Evolutionary conservation across 441 rosid species (phyloP).

Genomic region (Brassica hybrid): DNA sequence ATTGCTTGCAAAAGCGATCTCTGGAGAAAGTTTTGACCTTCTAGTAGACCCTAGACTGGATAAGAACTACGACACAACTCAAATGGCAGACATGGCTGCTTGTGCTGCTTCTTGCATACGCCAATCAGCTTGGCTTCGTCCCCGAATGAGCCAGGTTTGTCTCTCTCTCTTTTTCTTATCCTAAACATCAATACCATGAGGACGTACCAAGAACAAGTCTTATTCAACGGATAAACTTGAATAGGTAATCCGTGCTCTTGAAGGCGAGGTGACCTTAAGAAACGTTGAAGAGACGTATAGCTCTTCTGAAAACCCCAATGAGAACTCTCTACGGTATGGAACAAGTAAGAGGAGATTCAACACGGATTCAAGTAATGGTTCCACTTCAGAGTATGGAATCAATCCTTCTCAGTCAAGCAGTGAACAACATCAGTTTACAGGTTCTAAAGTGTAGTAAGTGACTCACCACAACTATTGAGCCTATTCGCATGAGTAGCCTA

Average conservation of each 20-base stretch:
- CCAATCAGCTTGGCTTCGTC: constrained; percentile 58
- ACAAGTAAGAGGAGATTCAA: constrained; percentile 40
- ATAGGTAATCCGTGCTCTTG: constrained; percentile 55
- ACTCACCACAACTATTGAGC: constrained; percentile 2
- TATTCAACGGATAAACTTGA: no score
- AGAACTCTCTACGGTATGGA: constrained; percentile 15
- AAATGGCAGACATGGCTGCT: constrained; percentile 53
- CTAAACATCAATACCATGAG: constrained; percentile 1
- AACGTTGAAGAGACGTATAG: constrained; percentile 38
- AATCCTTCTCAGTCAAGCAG: constrained; percentile 50
- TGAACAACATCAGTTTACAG: constrained; percentile 30
- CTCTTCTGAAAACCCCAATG: constrained; percentile 38
- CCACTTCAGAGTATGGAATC: constrained; percentile 54
- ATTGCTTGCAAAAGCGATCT: constrained; percentile 46
- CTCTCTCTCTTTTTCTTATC: no score
- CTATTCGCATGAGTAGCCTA: neutral
- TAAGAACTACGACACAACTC: constrained; percentile 39
- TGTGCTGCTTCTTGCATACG: constrained; percentile 59
- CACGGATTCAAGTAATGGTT: constrained; percentile 23
- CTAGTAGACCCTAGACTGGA: constrained; percentile 52
- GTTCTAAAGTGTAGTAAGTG: neutral
- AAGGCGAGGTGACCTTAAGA: constrained; percentile 47
- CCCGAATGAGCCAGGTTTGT: constrained; percentile 62
- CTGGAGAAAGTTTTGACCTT: constrained; percentile 41
- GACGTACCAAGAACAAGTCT: neutral